Percentiles rank a stretch among this genome's conserved stretches.
phyloP scores from a whole-genome alignment of 1,284 basidiomycete genomes.

The Flammula alnicola region DNA sequence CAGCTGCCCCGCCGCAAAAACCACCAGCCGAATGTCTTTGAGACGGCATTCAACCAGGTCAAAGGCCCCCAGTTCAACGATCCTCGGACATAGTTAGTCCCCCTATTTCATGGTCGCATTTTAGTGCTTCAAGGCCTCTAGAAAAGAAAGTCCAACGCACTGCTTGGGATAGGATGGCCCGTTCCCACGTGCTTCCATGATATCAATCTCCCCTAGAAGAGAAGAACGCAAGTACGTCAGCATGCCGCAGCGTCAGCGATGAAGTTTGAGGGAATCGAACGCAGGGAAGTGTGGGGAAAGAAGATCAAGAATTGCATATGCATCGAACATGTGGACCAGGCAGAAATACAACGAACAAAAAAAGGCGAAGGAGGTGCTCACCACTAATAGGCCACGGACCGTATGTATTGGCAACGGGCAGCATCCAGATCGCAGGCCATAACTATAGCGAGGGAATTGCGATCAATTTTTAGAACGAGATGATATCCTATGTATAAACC shows the following conservation, averaged over 20 bases:
- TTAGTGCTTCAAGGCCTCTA: slow-evolving; percentile 1
- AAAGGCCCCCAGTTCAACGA: slow-evolving; percentile 87
- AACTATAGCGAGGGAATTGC: slow-evolving; percentile 17
- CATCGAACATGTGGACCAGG: no score
- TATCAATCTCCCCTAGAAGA: slow-evolving; percentile 72
- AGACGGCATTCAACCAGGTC: slow-evolving; percentile 71
- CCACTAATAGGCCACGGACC: slow-evolving; percentile 82
- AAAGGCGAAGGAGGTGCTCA: slow-evolving; percentile 28
- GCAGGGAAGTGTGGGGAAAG: slow-evolving; percentile 5
- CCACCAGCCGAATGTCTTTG: slow-evolving; percentile 80
- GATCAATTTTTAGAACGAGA: slow-evolving; percentile 14
- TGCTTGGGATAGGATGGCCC: slow-evolving; percentile 67
- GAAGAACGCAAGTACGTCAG: slow-evolving; percentile 17
- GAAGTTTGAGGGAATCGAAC: no score
- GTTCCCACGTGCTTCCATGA: slow-evolving; percentile 82
- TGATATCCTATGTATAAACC: slow-evolving; percentile 2
- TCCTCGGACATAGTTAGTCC: slow-evolving; percentile 74
- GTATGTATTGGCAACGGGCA: slow-evolving; percentile 80
- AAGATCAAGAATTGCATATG: slow-evolving; percentile 5
- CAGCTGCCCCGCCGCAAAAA: slow-evolving; percentile 69
- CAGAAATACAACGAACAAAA: background rate
- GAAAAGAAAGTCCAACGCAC: slow-evolving; percentile 46
- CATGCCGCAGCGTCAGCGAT: slow-evolving; percentile 12
- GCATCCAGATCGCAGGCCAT: slow-evolving; percentile 89
- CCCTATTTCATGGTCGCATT: no score